Conservation (phyloP, 2,329 filamentous ascomycete genomes). For the Gaeumannomyces sp. region DNA sequence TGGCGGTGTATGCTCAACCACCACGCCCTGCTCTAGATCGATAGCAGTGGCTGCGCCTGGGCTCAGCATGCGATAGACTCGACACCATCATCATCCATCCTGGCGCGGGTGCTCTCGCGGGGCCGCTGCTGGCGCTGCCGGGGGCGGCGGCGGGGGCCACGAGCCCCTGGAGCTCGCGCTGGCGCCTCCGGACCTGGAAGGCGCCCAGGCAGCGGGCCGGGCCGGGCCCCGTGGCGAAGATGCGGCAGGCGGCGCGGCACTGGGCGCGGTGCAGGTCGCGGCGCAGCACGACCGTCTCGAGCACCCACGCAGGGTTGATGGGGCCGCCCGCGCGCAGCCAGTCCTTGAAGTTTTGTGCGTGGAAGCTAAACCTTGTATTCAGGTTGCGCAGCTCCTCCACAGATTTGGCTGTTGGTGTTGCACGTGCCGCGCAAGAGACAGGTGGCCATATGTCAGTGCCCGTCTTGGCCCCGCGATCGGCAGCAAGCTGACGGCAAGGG, state of each 20-base stretch:
- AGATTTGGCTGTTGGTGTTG: constrained; percentile 37
- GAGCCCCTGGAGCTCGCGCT: constrained; percentile 28
- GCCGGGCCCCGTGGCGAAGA: constrained; percentile 45
- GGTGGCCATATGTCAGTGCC: constrained; percentile 10
- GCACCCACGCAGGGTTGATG: constrained; percentile 49
- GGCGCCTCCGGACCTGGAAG: constrained; percentile 45
- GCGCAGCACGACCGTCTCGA: constrained; percentile 43
- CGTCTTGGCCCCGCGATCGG: constrained; percentile 8
- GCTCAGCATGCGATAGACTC: constrained; percentile 6
- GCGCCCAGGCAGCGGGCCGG: constrained; percentile 49
- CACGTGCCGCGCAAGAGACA: background rate
- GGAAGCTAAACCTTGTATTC: constrained; percentile 38
- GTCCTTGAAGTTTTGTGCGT: constrained; percentile 44
- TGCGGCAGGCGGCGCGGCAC: constrained; percentile 50
- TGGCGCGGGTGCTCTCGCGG: background rate
- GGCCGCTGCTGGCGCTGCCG: background rate
- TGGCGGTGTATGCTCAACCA: background rate
- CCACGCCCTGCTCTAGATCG: background rate
- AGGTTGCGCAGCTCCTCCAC: constrained; percentile 43
- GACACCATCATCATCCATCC: background rate
- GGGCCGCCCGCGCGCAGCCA: constrained; percentile 50
- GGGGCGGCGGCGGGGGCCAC: background rate
- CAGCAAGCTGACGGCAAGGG: no score
- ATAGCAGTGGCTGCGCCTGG: background rate
- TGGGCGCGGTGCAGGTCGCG: constrained; percentile 50